These are phyloP conservation scores for Salix dunnii DNA, from an alignment of 345 rosid genomes.

Conservation along the genomic window DNA sequence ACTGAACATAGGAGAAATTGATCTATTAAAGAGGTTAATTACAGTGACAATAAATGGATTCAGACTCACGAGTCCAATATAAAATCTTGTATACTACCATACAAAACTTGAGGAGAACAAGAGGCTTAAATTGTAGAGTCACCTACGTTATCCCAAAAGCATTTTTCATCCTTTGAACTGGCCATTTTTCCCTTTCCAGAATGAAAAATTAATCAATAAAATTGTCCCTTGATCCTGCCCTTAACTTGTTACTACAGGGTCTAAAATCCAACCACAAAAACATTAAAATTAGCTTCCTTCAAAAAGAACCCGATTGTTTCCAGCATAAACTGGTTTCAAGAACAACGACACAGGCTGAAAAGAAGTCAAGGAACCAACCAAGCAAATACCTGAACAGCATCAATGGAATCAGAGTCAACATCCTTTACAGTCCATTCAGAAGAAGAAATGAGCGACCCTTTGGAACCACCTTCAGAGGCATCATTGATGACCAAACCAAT, in stretches of 20 bases:
- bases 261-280: not conserved
- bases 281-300: not conserved
- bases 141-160: not conserved
- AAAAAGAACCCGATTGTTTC: not conserved
- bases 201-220: not conserved
- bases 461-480: constrained; percentile 42
- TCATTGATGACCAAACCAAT: constrained; percentile 69
- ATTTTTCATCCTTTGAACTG: not conserved
- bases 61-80: not conserved
- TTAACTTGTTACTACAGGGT: not conserved
- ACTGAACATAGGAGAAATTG: not conserved
- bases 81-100: not conserved
- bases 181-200: not conserved
- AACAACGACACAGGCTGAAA: not conserved
- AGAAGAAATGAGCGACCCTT: constrained; percentile 41
- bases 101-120: not conserved
- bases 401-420: constrained; percentile 80
- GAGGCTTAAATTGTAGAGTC: not conserved
- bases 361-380: not conserved
- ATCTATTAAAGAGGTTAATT: not conserved
- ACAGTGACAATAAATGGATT: not conserved
- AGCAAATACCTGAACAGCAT: constrained; percentile 71
- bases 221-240: not conserved
- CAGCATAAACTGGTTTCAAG: not conserved
- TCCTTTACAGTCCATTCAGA: constrained; percentile 73